These are phyloP conservation scores for Heimioporus sp. DNA, from an alignment of 768 basidiomycete genomes.

Conservation along the genomic window DNA sequence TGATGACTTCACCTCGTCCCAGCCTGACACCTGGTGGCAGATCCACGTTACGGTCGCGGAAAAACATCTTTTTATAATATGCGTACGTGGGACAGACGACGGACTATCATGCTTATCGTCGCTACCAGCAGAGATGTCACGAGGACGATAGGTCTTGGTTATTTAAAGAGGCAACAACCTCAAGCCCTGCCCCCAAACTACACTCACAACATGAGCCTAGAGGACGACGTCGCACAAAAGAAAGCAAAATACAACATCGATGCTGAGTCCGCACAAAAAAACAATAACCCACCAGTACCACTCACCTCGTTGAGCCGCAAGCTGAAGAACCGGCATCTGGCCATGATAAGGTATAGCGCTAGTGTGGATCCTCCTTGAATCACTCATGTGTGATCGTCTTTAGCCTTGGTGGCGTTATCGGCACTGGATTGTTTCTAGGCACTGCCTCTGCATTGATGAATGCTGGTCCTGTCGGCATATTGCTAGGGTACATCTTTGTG, in stretches of 20 bases:
- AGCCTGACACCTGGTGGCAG: neutral
- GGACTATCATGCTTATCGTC: neutral
- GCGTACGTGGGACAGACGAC: neutral
- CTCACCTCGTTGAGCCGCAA: constrained; percentile 22
- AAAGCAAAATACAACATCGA: constrained; percentile 7
- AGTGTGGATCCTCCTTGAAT: too few species aligned
- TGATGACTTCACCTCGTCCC: too few species aligned
- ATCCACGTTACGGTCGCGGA: neutral
- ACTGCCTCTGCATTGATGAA: constrained; percentile 33
- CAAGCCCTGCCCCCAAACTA: neutral
- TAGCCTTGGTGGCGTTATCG: constrained; percentile 40
- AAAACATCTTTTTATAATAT: neutral
- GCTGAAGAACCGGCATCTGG: constrained; percentile 34
- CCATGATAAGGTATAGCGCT: constrained; percentile 32
- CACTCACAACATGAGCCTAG: neutral
- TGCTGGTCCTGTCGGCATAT: constrained; percentile 48
- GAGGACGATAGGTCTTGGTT: neutral
- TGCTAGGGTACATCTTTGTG: constrained; percentile 41
- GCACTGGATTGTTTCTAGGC: constrained; percentile 38
- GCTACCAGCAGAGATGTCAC: neutral
- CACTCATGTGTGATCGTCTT: neutral
- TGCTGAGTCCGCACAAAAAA: constrained; percentile 3
- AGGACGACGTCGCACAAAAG: constrained; percentile 1
- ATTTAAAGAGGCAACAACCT: neutral
- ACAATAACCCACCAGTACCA: neutral